A percentile compares a stretch with the other conserved stretches of the same genome.
These are phyloP conservation scores for Boletus speciosus DNA, from an alignment of 768 basidiomycete genomes.

Conservation along the genomic window DNA sequence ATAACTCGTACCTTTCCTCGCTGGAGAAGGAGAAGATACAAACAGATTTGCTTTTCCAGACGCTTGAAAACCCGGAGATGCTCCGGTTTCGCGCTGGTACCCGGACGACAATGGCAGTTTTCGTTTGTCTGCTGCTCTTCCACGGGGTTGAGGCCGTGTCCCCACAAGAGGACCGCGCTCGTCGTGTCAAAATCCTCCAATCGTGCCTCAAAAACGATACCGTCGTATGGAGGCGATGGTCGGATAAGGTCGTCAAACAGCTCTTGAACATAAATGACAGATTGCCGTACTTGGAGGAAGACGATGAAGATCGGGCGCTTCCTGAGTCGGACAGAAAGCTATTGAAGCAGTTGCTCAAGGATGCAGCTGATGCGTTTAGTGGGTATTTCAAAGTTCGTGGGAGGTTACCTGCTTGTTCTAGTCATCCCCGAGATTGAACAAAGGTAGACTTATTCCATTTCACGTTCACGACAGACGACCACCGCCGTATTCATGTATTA, in stretches of 20 bases:
- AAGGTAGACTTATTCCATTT: not conserved
- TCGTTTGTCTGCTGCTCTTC: slow-evolving; percentile 24
- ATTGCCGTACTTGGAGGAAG: not conserved
- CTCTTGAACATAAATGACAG: not conserved
- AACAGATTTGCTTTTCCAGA: slow-evolving; percentile 9
- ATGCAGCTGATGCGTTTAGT: slow-evolving; percentile 16
- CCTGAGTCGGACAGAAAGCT: not conserved
- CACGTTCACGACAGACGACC: not conserved
- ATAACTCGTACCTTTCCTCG: slow-evolving; percentile 32
- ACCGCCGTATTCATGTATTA: not conserved
- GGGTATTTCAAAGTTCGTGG: slow-evolving; percentile 4
- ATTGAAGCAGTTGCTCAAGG: slow-evolving; percentile 8
- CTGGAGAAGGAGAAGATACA: slow-evolving; percentile 35
- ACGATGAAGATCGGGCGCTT: not conserved
- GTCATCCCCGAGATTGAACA: not conserved
- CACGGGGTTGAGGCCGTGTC: slow-evolving; percentile 1
- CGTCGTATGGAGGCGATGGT: slow-evolving; percentile 22
- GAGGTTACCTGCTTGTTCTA: not conserved
- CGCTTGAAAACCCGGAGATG: slow-evolving; percentile 10
- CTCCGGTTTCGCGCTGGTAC: slow-evolving; percentile 12
- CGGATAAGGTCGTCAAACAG: slow-evolving; percentile 18
- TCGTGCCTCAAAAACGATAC: slow-evolving; percentile 24
- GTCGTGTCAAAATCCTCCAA: slow-evolving; percentile 10
- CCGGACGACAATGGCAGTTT: slow-evolving; percentile 23
- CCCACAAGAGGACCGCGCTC: not conserved